Percentiles rank a stretch among this genome's conserved stretches.
Conservation (phyloP, 192 early-diverging fungal species). For the Gaertneriomyces sp. region DNA sequence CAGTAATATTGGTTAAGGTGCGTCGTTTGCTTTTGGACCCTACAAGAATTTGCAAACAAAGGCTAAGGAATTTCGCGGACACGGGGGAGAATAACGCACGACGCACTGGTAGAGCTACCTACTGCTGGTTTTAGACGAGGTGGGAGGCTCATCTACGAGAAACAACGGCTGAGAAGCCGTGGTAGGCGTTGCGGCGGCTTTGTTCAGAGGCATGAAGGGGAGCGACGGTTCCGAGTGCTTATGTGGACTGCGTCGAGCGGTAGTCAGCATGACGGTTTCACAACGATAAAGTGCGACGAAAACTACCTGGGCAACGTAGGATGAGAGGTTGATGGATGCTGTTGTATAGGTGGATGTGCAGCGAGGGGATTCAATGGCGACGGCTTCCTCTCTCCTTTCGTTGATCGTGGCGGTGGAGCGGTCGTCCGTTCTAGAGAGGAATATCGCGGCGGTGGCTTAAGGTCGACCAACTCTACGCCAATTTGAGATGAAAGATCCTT, state of each 20-base stretch:
- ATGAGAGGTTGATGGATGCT: constrained; percentile 11
- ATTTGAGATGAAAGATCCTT: too few species aligned
- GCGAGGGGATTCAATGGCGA: constrained; percentile 36
- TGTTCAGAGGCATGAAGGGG: not conserved
- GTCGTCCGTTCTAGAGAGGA: too few species aligned
- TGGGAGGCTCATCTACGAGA: not conserved
- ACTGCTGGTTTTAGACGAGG: not conserved
- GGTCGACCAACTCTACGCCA: too few species aligned
- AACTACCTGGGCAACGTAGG: constrained; percentile 4
- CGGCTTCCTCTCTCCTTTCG: constrained; percentile 26
- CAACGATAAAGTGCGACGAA: not conserved
- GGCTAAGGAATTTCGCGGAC: not conserved
- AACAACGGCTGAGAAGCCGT: constrained; percentile 2
- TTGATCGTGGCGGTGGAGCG: constrained; percentile 5
- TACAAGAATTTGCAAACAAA: not conserved
- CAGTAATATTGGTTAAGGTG: constrained; percentile 28
- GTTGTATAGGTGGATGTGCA: not conserved
- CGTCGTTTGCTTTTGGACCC: constrained; percentile 21
- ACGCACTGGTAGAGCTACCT: not conserved
- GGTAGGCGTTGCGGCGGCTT: not conserved
- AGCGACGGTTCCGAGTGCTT: not conserved
- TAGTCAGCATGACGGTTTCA: not conserved
- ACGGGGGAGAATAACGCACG: not conserved
- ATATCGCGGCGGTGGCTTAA: too few species aligned
- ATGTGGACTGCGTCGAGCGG: not conserved